A percentile compares a stretch with the other conserved stretches of the same genome.
phyloP scores from a whole-genome alignment of 345 rosid species.

The Populus alba region DNA sequence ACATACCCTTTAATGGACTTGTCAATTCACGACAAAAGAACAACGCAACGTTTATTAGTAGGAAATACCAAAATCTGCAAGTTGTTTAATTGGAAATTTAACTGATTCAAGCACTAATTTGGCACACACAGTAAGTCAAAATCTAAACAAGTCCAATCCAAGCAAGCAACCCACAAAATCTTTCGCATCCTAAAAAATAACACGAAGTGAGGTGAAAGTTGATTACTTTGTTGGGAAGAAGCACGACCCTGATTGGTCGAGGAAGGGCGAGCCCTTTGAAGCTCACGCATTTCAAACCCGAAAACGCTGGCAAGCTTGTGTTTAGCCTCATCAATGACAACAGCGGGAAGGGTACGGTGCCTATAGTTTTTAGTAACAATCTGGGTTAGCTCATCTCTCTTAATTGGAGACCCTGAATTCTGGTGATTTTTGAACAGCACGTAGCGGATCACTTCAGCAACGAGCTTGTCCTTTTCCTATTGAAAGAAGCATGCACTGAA shows the following conservation, averaged over 20 bases:
- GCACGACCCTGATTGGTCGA: conserved; percentile 44
- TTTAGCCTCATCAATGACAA: conserved; percentile 64
- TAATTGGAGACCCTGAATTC: conserved; percentile 76
- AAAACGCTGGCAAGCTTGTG: conserved; percentile 59
- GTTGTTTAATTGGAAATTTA: not conserved
- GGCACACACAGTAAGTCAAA: not conserved
- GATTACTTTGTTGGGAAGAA: conserved; percentile 55
- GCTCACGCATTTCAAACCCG: conserved; percentile 80
- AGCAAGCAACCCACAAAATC: not conserved
- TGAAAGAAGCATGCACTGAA: not conserved
- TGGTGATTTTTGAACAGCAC: conserved; percentile 74
- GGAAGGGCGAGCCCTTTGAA: conserved; percentile 61
- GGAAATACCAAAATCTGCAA: not conserved
- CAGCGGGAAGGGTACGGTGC: conserved; percentile 61
- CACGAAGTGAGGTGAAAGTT: not conserved
- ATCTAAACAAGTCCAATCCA: not conserved
- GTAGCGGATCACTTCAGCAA: conserved; percentile 78
- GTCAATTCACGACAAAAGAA: not conserved
- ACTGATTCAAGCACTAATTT: not conserved
- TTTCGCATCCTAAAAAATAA: not conserved
- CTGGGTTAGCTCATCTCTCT: conserved; percentile 86
- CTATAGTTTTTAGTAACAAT: conserved; percentile 70
- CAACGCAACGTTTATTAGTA: not conserved
- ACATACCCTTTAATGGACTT: not conserved
- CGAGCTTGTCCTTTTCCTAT: conserved; percentile 89